Conservation (phyloP, 2,329 filamentous ascomycete genomes). For the Ambrosiella cleistominuta region DNA sequence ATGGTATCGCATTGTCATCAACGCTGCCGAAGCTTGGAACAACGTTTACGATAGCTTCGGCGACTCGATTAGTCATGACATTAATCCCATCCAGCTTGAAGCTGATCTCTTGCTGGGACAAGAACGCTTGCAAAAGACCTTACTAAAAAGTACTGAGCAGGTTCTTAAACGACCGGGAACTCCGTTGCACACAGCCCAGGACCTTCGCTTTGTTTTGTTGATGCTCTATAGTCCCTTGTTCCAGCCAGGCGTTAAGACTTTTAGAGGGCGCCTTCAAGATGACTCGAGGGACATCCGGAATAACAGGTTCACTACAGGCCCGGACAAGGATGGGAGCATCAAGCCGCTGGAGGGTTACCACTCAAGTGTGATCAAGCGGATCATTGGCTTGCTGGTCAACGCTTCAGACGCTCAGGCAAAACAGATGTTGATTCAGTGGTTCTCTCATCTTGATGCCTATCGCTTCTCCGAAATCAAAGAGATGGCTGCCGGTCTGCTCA, state of each 20-base stretch:
- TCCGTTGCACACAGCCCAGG: constrained; percentile 46
- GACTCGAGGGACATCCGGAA: neutral
- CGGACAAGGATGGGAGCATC: constrained; percentile 6
- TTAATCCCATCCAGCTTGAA: constrained; percentile 22
- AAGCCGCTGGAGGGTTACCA: constrained; percentile 37
- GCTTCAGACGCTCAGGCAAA: constrained; percentile 49
- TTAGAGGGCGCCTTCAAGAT: constrained; percentile 25
- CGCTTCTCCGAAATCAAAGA: constrained; percentile 62
- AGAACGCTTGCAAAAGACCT: constrained; percentile 46
- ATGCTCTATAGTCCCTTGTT: constrained; percentile 64
- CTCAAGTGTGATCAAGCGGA: constrained; percentile 69
- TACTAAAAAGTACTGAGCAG: constrained; percentile 64
- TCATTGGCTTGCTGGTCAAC: constrained; percentile 65
- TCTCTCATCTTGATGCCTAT: constrained; percentile 48
- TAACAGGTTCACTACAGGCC: constrained; percentile 2
- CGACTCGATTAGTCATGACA: neutral
- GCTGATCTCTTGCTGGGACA: constrained; percentile 37
- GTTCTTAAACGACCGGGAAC: constrained; percentile 64
- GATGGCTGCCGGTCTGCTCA: constrained; percentile 59
- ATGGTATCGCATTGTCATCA: constrained; percentile 58
- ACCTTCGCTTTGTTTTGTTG: constrained; percentile 63
- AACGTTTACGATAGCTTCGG: neutral
- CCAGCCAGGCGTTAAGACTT: constrained; percentile 27
- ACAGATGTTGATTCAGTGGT: constrained; percentile 66
- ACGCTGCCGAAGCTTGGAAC: constrained; percentile 51